These are phyloP conservation scores for Millerago galiae DNA, from an alignment of 805 yeast genomes.

Conservation along the genomic window DNA sequence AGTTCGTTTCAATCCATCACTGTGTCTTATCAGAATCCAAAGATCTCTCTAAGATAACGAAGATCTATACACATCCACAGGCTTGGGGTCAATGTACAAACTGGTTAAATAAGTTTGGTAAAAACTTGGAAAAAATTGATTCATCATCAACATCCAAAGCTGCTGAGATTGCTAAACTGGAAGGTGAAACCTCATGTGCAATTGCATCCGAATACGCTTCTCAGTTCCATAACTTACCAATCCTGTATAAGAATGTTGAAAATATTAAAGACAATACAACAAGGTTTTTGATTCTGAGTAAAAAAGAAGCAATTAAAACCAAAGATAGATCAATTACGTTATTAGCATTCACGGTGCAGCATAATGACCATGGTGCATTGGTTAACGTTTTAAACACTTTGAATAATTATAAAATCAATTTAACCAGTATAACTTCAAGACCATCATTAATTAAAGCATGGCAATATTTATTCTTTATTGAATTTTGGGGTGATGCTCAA, in stretches of 20 bases:
- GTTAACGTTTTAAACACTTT: slow-evolving; percentile 58
- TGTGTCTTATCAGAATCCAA: slow-evolving; percentile 49
- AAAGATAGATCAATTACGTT: slow-evolving; percentile 36
- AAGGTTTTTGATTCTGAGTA: slow-evolving; percentile 66
- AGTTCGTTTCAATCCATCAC: slow-evolving; percentile 78
- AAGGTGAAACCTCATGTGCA: slow-evolving; percentile 49
- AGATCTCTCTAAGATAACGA: slow-evolving; percentile 39
- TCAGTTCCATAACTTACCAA: slow-evolving; percentile 47
- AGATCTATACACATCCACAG: slow-evolving; percentile 89
- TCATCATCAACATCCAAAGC: slow-evolving; percentile 80
- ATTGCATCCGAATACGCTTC: slow-evolving; percentile 71
- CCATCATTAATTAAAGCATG: slow-evolving; percentile 65
- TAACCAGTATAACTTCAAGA: slow-evolving; percentile 70
- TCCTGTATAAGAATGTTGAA: slow-evolving; percentile 53
- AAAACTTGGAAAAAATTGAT: slow-evolving; percentile 48
- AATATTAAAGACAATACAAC: slow-evolving; percentile 77
- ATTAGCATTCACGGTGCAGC: slow-evolving; percentile 57
- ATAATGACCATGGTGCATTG: slow-evolving; percentile 69
- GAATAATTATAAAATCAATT: slow-evolving; percentile 48
- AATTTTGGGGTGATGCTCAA: slow-evolving; percentile 42
- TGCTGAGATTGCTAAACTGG: slow-evolving; percentile 51
- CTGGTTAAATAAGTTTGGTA: slow-evolving; percentile 39
- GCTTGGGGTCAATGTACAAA: slow-evolving; percentile 89
- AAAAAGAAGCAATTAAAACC: slow-evolving; percentile 17
- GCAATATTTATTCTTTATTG: slow-evolving; percentile 81